Evolutionary conservation across 768 basidiomycete species (phyloP).

Genomic region (Mycena rebaudengoi): DNA sequence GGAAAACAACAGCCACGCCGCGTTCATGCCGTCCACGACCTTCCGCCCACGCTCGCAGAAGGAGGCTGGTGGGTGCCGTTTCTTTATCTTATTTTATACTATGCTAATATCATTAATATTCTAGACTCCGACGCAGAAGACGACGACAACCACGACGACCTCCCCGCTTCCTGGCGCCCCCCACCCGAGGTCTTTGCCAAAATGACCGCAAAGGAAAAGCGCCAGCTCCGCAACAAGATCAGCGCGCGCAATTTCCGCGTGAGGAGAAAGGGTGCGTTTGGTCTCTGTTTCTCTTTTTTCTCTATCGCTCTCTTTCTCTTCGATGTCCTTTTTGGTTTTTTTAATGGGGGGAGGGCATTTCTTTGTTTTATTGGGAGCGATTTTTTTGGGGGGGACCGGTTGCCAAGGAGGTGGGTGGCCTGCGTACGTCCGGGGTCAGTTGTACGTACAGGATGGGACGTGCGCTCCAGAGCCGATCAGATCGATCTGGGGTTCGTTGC

Average conservation of each 20-base stretch:
- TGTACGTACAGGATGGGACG: too few species aligned
- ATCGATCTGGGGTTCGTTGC: too few species aligned
- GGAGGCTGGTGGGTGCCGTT: conserved; percentile 11
- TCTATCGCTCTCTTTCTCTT: conserved; percentile 9
- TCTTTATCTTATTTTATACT: too few species aligned
- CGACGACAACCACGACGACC: conserved; percentile 58
- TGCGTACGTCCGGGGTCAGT: too few species aligned
- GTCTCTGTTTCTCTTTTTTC: conserved; percentile 28
- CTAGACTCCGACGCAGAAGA: too few species aligned
- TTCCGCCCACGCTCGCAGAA: conserved; percentile 23
- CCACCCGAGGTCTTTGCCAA: conserved; percentile 94
- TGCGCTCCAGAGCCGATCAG: too few species aligned
- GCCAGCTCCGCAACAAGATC: conserved; percentile 97
- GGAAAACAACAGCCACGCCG: conserved; percentile 40
- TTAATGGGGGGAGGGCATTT: too few species aligned
- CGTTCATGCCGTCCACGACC: conserved; percentile 33
- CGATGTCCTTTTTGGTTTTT: too few species aligned
- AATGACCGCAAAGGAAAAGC: conserved; percentile 94
- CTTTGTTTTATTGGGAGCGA: too few species aligned
- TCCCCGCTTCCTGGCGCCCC: conserved; percentile 85
- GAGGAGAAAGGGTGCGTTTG: conserved; percentile 78
- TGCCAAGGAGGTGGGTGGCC: too few species aligned
- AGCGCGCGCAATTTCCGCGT: conserved; percentile 96
- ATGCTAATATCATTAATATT: too few species aligned
- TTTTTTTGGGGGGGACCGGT: too few species aligned